Evolutionary conservation across 139 green algal genomes (phyloP), one percentile per base, ranked within the genome.

Genomic region (Auxenochlorella protothecoides): DNA sequence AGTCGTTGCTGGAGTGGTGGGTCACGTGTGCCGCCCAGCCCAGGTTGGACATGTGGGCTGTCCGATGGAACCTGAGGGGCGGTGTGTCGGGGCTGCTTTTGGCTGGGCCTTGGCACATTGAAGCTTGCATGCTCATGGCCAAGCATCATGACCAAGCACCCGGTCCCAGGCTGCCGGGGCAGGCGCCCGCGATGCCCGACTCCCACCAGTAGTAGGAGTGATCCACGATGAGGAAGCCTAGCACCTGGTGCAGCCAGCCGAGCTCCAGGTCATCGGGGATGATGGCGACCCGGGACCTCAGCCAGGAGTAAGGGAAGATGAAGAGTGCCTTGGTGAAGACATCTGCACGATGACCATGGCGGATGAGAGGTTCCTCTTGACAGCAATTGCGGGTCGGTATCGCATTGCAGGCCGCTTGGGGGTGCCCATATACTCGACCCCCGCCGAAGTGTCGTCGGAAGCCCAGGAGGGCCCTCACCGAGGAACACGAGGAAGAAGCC

Each of bases 1-100:
- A 77, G 65, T 81, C 77, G 0, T 68, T 73, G 62, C 63, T 73
- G 68, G 53, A 69, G 65, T 81, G 77, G 69, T 81, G 77, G 44
- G 71, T 53, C 13, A 74, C 61, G 72, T 81, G 77, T 0, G 65
- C 68, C 0, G 63, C 52, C 77, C 76, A 77, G 10, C 53, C 5
- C 57, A 80, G 55, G 73, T 78, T 78, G 53, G 15, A 54, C 4
- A 14, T 59, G 27, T 78, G 73, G 7, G 55, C 55, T 3, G 60
- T 15, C 53, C 67, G 67, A 60, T 78, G 73, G 59, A 61, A 55
- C 51, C 68, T 70, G 74, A 15, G 51, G 11, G 5, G 27, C 27
- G 27, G 1, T 44, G 27, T 44, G 27, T 44, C 27, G 27, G 27
- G 27, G 27, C 27, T 44, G 27, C 27, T 44, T 44, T 44, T 44